A percentile compares a stretch with the other conserved stretches of the same genome.
Conservation (phyloP, 2,329 filamentous ascomycete genomes). For the Colletotrichum siamense region DNA sequence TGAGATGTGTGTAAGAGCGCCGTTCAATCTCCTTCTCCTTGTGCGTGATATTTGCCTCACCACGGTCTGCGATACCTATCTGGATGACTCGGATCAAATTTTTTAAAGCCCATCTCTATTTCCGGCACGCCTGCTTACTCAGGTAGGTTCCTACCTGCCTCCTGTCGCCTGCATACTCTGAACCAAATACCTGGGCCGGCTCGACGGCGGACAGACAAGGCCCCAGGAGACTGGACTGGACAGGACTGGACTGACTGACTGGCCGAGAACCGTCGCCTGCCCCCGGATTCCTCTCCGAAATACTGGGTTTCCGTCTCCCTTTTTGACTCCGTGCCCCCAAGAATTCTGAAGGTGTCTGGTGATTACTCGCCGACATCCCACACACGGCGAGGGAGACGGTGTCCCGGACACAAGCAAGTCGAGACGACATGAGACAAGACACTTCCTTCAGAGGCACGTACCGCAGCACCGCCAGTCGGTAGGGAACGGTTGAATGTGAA, state of each 20-base stretch:
- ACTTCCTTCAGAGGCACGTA: constrained; percentile 8
- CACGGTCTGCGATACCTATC: not conserved
- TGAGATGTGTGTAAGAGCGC: not conserved
- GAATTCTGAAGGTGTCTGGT: not conserved
- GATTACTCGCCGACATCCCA: constrained; percentile 5
- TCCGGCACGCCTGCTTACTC: not conserved
- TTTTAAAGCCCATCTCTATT: not conserved
- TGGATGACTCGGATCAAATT: not conserved
- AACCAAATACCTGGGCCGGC: not conserved
- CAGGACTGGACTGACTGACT: not conserved
- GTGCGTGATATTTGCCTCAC: not conserved
- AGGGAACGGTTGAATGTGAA: not conserved
- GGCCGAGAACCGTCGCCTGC: not conserved
- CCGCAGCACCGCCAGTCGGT: not conserved
- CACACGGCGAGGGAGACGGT: constrained; percentile 1
- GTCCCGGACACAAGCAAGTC: not conserved
- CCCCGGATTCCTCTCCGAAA: not conserved
- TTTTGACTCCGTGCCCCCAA: not conserved
- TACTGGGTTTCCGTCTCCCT: not conserved
- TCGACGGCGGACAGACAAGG: not conserved
- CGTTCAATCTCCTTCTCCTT: not conserved
- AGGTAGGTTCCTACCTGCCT: not conserved
- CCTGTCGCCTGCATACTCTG: not conserved
- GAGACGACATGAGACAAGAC: constrained; percentile 21
- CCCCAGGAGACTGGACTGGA: not conserved